Conservation (phyloP, 345 rosid genomes). For the Arabis alpina region DNA sequence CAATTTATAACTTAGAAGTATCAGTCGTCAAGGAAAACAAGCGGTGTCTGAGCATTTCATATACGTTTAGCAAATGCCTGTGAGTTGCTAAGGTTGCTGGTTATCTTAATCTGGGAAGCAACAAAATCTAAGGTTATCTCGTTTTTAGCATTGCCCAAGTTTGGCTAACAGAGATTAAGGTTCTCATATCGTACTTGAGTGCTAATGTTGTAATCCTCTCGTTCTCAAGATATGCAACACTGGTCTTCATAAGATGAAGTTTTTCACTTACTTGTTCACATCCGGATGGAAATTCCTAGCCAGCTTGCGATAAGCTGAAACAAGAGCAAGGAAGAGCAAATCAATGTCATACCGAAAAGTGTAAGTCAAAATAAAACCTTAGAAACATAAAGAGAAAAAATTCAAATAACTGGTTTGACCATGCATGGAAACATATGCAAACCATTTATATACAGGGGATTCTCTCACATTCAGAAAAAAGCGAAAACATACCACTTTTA, state of each 20-base stretch:
- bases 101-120: neutral
- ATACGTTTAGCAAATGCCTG: conserved; percentile 4
- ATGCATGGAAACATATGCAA: conserved; percentile 9
- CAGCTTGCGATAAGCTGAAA: conserved; percentile 94
- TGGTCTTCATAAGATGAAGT: neutral
- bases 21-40: neutral
- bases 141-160: neutral
- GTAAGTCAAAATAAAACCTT: neutral
- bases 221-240: neutral
- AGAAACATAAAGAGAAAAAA: neutral
- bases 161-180: neutral
- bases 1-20: neutral
- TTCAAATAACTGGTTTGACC: neutral
- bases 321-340: conserved; percentile 14
- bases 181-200: conserved; percentile 2
- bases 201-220: neutral
- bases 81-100: neutral
- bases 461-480: neutral
- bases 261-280: conserved; percentile 86
- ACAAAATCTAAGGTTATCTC: neutral
- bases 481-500: conserved; percentile 68
- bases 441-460: neutral
- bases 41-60: conserved; percentile 9
- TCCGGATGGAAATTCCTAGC: conserved; percentile 98
- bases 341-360: neutral